Percentiles rank a stretch among this genome's conserved stretches.
phyloP scores from a whole-genome alignment of 2,329 filamentous ascomycete genomes.

The Ambrosiella cleistominuta region DNA sequence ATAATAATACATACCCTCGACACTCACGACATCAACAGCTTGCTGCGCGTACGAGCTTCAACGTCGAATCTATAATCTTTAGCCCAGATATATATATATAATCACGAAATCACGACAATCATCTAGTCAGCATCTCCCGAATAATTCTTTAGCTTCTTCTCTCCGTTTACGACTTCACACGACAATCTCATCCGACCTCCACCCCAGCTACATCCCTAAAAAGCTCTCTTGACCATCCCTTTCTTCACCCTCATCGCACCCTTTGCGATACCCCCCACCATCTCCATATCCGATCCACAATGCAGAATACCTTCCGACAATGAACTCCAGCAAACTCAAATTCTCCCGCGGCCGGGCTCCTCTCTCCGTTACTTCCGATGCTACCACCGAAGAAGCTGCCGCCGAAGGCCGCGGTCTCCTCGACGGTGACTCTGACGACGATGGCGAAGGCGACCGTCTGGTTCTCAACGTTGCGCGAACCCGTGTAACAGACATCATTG shows the following conservation, averaged over 20 bases:
- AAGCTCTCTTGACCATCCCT: background rate
- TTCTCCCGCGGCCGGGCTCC: constrained; percentile 9
- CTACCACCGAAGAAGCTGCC: constrained; percentile 14
- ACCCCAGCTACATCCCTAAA: background rate
- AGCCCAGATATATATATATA: too few relatives aligned
- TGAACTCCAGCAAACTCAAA: constrained; percentile 12
- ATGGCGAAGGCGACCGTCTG: constrained; percentile 11
- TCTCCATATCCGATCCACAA: constrained; percentile 2
- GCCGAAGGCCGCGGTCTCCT: constrained; percentile 16
- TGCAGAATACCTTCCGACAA: constrained; percentile 9
- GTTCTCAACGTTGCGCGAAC: constrained; percentile 11
- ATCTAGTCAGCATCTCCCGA: too few relatives aligned
- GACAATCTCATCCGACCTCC: too few relatives aligned
- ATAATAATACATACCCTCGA: too few relatives aligned
- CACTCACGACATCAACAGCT: background rate
- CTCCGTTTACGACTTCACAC: too few relatives aligned
- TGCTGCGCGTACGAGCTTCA: background rate
- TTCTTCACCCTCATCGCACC: background rate
- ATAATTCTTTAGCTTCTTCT: too few relatives aligned
- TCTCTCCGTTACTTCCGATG: background rate
- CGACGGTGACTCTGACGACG: constrained; percentile 14
- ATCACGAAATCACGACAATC: too few relatives aligned
- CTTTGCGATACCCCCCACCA: background rate
- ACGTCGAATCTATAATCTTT: background rate
- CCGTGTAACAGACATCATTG: constrained; percentile 5